A percentile compares a stretch with the other conserved stretches of the same genome.
Conservation (phyloP, 2,329 filamentous ascomycete genomes). For the Aspergillus pseudoviridinutans region DNA sequence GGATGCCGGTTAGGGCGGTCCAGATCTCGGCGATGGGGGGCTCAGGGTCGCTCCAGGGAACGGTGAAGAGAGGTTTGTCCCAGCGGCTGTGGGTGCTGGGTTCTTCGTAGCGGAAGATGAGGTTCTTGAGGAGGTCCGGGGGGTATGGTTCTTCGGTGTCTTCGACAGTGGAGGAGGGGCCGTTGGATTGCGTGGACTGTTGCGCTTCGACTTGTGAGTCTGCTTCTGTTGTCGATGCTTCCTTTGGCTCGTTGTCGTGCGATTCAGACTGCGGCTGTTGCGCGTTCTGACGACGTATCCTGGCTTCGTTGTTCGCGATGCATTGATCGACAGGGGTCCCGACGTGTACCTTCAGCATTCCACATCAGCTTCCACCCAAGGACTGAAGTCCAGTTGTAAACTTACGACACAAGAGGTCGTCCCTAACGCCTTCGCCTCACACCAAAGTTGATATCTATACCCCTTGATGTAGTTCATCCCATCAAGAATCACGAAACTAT, state of each 20-base stretch:
- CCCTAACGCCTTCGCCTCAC: constrained; percentile 60
- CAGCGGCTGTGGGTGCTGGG: constrained; percentile 63
- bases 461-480: constrained; percentile 67
- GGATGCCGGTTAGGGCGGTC: constrained; percentile 49
- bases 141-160: constrained; percentile 44
- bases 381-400: background rate
- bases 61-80: constrained; percentile 63
- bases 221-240: constrained; percentile 1
- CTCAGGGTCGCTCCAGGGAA: constrained; percentile 52
- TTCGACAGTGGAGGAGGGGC: constrained; percentile 2
- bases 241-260: constrained; percentile 3
- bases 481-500: constrained; percentile 61
- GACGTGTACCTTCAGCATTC: constrained; percentile 48
- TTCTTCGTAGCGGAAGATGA: constrained; percentile 64
- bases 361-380: background rate
- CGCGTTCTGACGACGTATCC: constrained; percentile 21
- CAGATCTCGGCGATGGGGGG: constrained; percentile 59
- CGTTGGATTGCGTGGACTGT: background rate
- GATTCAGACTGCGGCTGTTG: background rate
- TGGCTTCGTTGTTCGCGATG: constrained; percentile 49
- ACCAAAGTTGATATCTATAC: constrained; percentile 64
- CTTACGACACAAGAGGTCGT: constrained; percentile 60
- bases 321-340: constrained; percentile 55
- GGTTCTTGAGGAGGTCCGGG: constrained; percentile 57
- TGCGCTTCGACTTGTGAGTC: background rate